These are phyloP conservation scores for Gynostemma pentaphyllum DNA, from an alignment of 306 rosid species.

Conservation along the genomic window DNA sequence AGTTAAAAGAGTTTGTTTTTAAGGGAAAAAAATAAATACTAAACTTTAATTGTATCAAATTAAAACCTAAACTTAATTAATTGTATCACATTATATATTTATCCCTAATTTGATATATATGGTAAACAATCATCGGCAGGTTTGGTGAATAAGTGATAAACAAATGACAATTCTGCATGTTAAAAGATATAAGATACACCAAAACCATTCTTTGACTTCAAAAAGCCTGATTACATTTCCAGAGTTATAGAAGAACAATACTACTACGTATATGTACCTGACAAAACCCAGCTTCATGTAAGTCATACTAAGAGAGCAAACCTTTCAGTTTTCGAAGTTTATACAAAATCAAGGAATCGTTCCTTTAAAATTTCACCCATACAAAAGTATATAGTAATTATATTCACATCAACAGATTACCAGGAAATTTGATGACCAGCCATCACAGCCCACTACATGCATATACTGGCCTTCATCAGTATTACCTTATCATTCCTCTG, in stretches of 20 bases:
- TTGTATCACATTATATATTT: no score
- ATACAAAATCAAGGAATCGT: background rate
- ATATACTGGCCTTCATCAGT: background rate
- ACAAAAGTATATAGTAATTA: background rate
- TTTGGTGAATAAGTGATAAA: background rate
- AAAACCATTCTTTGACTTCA: background rate
- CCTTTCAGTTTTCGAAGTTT: background rate
- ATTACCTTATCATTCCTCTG: slow-evolving; percentile 20
- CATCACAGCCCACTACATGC: slow-evolving; percentile 3
- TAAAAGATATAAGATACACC: background rate
- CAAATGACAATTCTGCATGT: background rate
- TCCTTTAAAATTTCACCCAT: background rate
- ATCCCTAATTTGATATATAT: no score
- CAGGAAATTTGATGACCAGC: slow-evolving; percentile 12
- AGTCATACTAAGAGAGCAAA: background rate
- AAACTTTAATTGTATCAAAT: no score
- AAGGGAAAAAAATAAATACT: no score
- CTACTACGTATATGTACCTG: background rate
- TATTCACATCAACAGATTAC: slow-evolving; percentile 16
- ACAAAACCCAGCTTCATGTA: background rate
- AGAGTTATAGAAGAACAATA: background rate
- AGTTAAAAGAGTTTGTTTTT: no score
- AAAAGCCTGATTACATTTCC: background rate
- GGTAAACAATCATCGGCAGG: no score
- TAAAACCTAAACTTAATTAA: no score